A percentile compares a stretch with the other conserved stretches of the same genome.
phyloP scores from a whole-genome alignment of 768 basidiomycete genomes.

The Dioszegia crocea region DNA sequence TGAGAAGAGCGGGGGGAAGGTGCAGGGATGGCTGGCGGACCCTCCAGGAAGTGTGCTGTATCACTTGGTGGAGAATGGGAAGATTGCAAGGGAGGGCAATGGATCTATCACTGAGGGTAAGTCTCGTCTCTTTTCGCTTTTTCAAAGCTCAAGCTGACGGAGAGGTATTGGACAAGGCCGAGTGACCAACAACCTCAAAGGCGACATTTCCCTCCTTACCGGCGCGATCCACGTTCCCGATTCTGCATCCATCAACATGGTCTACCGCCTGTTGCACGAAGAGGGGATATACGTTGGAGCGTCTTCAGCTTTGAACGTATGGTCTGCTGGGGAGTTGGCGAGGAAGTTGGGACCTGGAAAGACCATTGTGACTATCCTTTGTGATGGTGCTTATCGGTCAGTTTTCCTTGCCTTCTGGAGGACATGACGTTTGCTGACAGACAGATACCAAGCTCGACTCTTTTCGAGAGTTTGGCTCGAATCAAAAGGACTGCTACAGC shows the following conservation, averaged over 20 bases:
- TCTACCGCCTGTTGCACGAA: constrained; percentile 83
- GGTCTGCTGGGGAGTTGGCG: constrained; percentile 85
- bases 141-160: too few relatives aligned
- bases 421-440: background rate
- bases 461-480: constrained; percentile 92
- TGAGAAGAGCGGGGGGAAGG: constrained; percentile 71
- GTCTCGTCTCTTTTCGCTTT: constrained; percentile 3
- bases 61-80: constrained; percentile 71
- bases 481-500: constrained; percentile 67
- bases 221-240: constrained; percentile 86
- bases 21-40: constrained; percentile 91
- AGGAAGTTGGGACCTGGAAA: constrained; percentile 75
- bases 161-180: constrained; percentile 86
- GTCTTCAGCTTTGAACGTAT: constrained; percentile 88
- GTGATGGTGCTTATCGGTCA: constrained; percentile 90
- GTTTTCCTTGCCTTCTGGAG: constrained; percentile 12
- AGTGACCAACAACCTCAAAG: constrained; percentile 82
- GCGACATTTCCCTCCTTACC: constrained; percentile 69
- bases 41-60: constrained; percentile 92
- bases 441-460: constrained; percentile 76
- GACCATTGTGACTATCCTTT: constrained; percentile 79
- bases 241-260: constrained; percentile 82
- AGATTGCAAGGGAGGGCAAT: constrained; percentile 49
- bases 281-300: constrained; percentile 95
- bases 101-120: constrained; percentile 51